Evolutionary conservation across 164 flowering plant species (phyloP).

Genomic region (Magnolia sinica): DNA sequence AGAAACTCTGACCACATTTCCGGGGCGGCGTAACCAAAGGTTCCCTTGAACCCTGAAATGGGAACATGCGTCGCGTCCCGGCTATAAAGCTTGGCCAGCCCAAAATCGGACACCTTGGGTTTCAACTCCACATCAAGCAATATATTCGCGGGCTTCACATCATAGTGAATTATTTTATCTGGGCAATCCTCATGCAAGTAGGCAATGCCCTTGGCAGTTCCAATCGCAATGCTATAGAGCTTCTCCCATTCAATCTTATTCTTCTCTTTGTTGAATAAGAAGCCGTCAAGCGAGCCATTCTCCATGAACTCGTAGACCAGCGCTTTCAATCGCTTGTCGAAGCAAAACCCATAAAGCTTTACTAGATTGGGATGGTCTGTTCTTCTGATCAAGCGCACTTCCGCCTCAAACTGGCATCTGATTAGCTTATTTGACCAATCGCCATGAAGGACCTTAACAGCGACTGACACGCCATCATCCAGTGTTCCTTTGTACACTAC

Average conservation of each 20-base stretch:
- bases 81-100: slow-evolving; percentile 7
- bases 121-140: slow-evolving; percentile 1
- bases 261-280: background rate
- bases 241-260: background rate
- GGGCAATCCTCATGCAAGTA: slow-evolving; percentile 4
- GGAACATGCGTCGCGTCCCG: background rate
- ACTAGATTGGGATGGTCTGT: slow-evolving; percentile 8
- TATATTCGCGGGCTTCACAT: slow-evolving; percentile 9
- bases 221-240: slow-evolving; percentile 5
- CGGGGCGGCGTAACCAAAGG: slow-evolving; percentile 6
- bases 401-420: slow-evolving; percentile 2
- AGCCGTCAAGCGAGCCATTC: slow-evolving; percentile 1
- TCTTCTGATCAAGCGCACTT: slow-evolving; percentile 6
- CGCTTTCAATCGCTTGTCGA: background rate
- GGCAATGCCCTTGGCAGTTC: slow-evolving; percentile 6
- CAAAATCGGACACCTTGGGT: slow-evolving; percentile 11
- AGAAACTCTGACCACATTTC: slow-evolving; percentile 13
- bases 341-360: slow-evolving; percentile 8
- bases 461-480: background rate
- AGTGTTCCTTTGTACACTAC: slow-evolving; percentile 6
- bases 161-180: slow-evolving; percentile 3
- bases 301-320: slow-evolving; percentile 12
- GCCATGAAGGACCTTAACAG: slow-evolving; percentile 8
- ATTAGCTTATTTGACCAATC: background rate
- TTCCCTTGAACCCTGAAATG: slow-evolving; percentile 4